phyloP scores from a whole-genome alignment of 306 rosid genomes.

The Medicago ruthenica region DNA sequence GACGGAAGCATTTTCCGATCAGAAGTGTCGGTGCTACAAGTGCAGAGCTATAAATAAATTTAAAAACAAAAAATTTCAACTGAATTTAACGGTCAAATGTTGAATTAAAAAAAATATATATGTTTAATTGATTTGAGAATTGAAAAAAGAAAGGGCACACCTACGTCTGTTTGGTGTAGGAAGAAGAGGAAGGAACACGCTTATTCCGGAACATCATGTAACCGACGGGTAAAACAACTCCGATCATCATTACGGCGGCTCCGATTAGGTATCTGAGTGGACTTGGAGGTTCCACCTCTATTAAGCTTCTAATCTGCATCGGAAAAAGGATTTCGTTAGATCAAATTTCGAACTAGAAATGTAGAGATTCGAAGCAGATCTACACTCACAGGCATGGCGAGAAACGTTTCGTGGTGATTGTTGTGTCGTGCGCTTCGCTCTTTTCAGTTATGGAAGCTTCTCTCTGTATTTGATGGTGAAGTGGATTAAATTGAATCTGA shows the following conservation, averaged over 20 bases:
- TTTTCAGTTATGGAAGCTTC: conserved; percentile 16
- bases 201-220: conserved; percentile 98
- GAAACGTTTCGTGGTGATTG: not conserved
- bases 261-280: conserved; percentile 83
- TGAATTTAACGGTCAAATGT: not conserved
- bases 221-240: conserved; percentile 94
- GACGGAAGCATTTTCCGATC: too few relatives aligned
- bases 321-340: not conserved
- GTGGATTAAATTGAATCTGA: not conserved
- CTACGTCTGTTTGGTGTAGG: conserved; percentile 99
- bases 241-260: conserved; percentile 94
- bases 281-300: conserved; percentile 90
- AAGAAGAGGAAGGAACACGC: conserved; percentile 86
- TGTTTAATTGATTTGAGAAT: not conserved
- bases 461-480: not conserved
- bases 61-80: not conserved
- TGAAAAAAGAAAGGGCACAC: conserved; percentile 73
- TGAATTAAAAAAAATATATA: too few relatives aligned
- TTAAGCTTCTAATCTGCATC: conserved; percentile 61
- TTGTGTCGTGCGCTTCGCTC: not conserved
- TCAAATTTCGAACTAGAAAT: not conserved
- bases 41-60: not conserved
- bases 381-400: conserved; percentile 56
- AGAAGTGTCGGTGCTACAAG: too few relatives aligned
- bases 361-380: not conserved